These are phyloP conservation scores for Neofusicoccum laricinum DNA, from an alignment of 2,329 filamentous ascomycete genomes.

Conservation along the genomic window DNA sequence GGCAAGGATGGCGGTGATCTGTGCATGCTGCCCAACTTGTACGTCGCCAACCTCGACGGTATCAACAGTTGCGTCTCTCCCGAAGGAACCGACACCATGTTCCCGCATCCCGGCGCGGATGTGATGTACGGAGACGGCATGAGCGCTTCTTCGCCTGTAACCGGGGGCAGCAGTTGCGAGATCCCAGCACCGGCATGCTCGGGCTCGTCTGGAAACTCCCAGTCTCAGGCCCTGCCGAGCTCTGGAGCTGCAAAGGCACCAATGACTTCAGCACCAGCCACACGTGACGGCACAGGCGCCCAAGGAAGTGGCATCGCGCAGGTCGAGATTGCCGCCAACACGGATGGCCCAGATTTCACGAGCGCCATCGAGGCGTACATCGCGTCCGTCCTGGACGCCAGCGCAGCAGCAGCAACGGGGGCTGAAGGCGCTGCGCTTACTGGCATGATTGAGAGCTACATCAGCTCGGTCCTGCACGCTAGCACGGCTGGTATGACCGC, in stretches of 20 bases:
- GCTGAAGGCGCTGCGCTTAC: background rate
- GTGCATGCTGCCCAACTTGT: slow-evolving; percentile 40
- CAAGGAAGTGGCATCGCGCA: slow-evolving; percentile 1
- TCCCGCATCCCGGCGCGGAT: slow-evolving; percentile 40
- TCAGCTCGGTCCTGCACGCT: background rate
- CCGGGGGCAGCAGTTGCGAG: slow-evolving; percentile 30
- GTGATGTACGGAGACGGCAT: slow-evolving; percentile 38
- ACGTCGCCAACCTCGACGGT: slow-evolving; percentile 41
- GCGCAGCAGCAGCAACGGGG: background rate
- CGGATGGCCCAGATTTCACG: background rate
- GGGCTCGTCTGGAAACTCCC: background rate
- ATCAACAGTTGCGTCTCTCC: slow-evolving; percentile 40
- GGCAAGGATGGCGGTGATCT: slow-evolving; percentile 24
- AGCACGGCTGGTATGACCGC: background rate
- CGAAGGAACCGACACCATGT: slow-evolving; percentile 39
- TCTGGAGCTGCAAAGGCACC: background rate
- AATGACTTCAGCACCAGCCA: background rate
- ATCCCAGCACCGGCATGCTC: slow-evolving; percentile 16
- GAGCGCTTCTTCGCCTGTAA: slow-evolving; percentile 24
- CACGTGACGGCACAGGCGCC: background rate
- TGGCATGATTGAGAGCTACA: background rate
- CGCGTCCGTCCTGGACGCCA: background rate
- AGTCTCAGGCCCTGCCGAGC: background rate
- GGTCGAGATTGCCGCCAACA: background rate
- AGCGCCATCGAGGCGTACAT: background rate